Evolutionary conservation across 192 early-diverging fungal genomes (phyloP), one percentile per base, ranked within the genome.

Genomic region (Dissophora ornata): DNA sequence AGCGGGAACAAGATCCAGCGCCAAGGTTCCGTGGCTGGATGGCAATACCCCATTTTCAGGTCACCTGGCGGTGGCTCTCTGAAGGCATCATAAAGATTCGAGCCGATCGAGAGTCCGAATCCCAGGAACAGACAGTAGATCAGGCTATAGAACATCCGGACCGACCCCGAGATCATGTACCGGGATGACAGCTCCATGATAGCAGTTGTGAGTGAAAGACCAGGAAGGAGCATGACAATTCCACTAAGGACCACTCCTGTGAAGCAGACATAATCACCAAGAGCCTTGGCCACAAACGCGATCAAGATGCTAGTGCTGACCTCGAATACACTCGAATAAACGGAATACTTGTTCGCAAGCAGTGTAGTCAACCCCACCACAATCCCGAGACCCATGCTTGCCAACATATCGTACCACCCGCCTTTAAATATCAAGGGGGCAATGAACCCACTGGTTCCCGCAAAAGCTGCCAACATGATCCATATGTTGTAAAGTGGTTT

Each of bases 121-220:
- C 89, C 94, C 29, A 93, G 82, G 65, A 93, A 86, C 42, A 94
- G 83, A 34, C 93, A 91, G n/a, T 88, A 90, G 33, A 94, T 91
- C 15, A 97, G 68, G 8, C 93, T 88, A 66, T 91, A 88, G 38
- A 96, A 85, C 55, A 96, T 82, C 18, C 93, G 86, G 12, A 96
- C 92, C 0, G 91, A 90, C 25, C 96, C 96, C 2, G 91, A 89
- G 40, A 97, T 88, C 73, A 96, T 86, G 67, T 95, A 96, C 19
- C 90, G 84, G 9, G 93, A 91, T 1, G 91, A 88, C 52, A 98
- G 82, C 66, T 98, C 96, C 78, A 95, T 94, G 51, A 98, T 91
- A n/a, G 91, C 83, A 32, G 90, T 86, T 2, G 96, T 98, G 48
- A 98, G 79, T 0, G 87, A 82, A 30, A 96, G 83, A 1, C 96